Conservation (phyloP, 139 green algal species). For the Edaphochlamys debaryana region DNA sequence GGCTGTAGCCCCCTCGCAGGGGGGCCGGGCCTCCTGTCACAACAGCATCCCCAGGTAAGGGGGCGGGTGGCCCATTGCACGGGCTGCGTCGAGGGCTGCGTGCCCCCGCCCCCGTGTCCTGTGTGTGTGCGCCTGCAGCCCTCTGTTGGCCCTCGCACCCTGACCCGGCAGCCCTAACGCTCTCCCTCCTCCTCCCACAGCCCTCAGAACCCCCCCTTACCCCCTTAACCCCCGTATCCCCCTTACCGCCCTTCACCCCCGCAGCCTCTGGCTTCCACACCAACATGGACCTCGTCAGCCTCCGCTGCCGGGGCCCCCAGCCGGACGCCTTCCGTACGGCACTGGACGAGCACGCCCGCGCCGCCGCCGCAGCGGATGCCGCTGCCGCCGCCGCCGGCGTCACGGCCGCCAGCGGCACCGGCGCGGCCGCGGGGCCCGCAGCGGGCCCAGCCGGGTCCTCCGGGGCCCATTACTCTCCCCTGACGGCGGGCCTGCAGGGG, state of each 20-base stretch:
- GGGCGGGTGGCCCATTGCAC: no score
- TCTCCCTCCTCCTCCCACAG: neutral
- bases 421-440: no score
- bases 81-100: no score
- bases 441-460: no score
- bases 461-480: neutral
- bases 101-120: no score
- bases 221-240: neutral
- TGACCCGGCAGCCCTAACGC: no score
- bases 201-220: neutral
- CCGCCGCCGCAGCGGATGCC: neutral
- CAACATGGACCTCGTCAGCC: slow-evolving; percentile 17
- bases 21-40: no score
- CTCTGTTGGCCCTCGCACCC: no score
- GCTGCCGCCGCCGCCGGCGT: neutral
- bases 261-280: slow-evolving; percentile 44
- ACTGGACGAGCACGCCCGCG: slow-evolving; percentile 32
- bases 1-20: no score
- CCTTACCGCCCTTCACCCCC: neutral
- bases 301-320: slow-evolving; percentile 53
- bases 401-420: no score
- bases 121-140: no score
- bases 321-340: slow-evolving; percentile 49
- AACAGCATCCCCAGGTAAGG: no score
- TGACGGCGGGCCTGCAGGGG: neutral